A percentile compares a stretch with the other conserved stretches of the same genome.
These are phyloP conservation scores for Dillenia suffruticosa DNA, from an alignment of 164 flowering plant genomes.

Conservation along the genomic window DNA sequence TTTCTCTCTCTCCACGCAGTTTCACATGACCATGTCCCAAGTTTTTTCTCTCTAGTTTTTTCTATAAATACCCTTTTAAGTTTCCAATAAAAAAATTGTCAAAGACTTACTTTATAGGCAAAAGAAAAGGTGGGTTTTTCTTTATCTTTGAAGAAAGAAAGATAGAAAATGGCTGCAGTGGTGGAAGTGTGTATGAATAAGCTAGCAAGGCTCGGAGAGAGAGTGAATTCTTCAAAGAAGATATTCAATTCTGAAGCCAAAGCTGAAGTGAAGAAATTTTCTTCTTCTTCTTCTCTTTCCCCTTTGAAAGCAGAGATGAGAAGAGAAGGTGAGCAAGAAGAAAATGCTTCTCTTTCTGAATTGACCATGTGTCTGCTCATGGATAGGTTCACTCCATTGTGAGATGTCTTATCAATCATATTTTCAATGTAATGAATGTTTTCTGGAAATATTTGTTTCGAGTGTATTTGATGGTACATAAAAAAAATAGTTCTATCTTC, in stretches of 20 bases:
- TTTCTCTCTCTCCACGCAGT: too few relatives aligned
- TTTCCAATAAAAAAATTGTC: too few relatives aligned
- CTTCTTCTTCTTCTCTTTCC: neutral
- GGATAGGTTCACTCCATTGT: constrained; percentile 59
- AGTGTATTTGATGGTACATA: too few relatives aligned
- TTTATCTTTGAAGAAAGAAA: too few relatives aligned
- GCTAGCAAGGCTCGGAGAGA: constrained; percentile 34
- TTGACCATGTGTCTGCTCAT: constrained; percentile 47
- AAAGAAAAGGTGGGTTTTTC: too few relatives aligned
- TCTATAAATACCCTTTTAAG: too few relatives aligned
- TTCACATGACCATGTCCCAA: too few relatives aligned
- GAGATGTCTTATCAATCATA: neutral
- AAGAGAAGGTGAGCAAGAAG: neutral
- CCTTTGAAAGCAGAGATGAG: neutral
- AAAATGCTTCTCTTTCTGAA: constrained; percentile 32
- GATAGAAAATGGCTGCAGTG: constrained; percentile 33
- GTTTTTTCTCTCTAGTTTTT: too few relatives aligned
- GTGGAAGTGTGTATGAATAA: constrained; percentile 37
- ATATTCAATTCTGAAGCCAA: constrained; percentile 4
- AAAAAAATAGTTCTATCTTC: too few relatives aligned
- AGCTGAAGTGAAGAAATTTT: constrained; percentile 11
- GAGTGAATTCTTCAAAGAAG: constrained; percentile 16
- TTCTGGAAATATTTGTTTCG: too few relatives aligned
- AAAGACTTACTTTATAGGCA: too few relatives aligned
- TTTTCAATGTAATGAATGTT: too few relatives aligned